Evolutionary conservation across 106 monocot species (phyloP).

Genomic region (Agapanthus africanus): DNA sequence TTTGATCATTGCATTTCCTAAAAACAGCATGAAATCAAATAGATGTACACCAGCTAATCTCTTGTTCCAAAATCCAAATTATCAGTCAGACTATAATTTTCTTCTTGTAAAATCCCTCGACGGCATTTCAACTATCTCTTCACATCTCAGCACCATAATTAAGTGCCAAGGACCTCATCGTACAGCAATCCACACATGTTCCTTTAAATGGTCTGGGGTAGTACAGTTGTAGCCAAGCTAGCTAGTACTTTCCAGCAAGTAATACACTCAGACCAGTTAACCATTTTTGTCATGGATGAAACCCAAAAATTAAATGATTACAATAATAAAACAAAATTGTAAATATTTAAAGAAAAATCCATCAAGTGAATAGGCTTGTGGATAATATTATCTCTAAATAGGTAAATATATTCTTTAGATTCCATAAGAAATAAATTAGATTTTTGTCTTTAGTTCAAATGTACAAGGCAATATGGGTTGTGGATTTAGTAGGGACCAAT

Average conservation of each 20-base stretch:
- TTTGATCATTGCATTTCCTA: neutral
- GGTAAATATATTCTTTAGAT: neutral
- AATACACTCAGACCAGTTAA: neutral
- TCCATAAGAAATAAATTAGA: neutral
- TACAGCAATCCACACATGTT: neutral
- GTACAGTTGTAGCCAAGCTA: constrained; percentile 2
- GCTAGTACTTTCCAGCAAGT: neutral
- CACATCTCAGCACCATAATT: neutral
- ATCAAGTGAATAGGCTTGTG: neutral
- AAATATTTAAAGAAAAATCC: neutral
- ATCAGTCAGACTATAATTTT: neutral
- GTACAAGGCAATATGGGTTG: constrained; percentile 3
- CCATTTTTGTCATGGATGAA: neutral
- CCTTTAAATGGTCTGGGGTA: neutral
- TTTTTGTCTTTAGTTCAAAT: neutral
- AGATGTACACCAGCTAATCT: neutral
- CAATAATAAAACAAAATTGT: neutral
- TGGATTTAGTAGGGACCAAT: constrained; percentile 1
- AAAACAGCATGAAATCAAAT: neutral
- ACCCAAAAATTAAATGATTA: neutral
- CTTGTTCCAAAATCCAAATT: neutral
- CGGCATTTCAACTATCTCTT: neutral
- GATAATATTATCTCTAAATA: neutral
- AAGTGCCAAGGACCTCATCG: neutral
- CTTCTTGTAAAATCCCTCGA: neutral